These are phyloP conservation scores for Catharanthus roseus DNA, from an alignment of 257 asterid species.

Conservation along the genomic window DNA sequence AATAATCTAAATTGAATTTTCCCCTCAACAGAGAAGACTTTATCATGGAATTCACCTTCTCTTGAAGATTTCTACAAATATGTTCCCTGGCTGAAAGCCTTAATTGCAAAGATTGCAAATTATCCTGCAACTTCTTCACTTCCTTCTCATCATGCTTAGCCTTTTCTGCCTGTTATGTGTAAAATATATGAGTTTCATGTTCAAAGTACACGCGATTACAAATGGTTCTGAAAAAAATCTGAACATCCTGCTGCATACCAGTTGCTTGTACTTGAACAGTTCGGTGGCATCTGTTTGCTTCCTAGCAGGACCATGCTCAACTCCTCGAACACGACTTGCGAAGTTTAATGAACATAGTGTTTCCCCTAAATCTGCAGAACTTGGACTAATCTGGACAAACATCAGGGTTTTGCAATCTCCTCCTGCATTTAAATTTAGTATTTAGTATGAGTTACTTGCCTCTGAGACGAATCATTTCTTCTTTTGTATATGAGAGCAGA, in stretches of 20 bases:
- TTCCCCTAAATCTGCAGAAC: slow-evolving; percentile 66
- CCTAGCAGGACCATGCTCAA: slow-evolving; percentile 91
- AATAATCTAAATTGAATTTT: not conserved
- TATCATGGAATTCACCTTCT: slow-evolving; percentile 48
- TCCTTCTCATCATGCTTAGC: slow-evolving; percentile 88
- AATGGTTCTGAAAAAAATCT: not conserved
- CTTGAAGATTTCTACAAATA: slow-evolving; percentile 72
- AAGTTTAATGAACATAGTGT: slow-evolving; percentile 84
- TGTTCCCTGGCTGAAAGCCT: slow-evolving; percentile 78
- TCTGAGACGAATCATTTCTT: not conserved
- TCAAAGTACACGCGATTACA: not conserved
- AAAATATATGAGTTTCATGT: slow-evolving; percentile 15
- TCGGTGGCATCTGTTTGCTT: slow-evolving; percentile 66
- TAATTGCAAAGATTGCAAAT: slow-evolving; percentile 63
- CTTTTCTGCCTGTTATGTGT: slow-evolving; percentile 68
- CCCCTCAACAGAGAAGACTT: not conserved
- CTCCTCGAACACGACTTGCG: slow-evolving; percentile 90
- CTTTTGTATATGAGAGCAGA: not conserved
- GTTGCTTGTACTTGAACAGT: slow-evolving; percentile 69
- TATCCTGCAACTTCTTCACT: slow-evolving; percentile 80
- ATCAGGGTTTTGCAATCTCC: slow-evolving; percentile 91
- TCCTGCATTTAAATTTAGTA: slow-evolving; percentile 55
- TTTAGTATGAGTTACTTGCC: not conserved
- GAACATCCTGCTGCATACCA: slow-evolving; percentile 43
- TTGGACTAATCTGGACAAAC: slow-evolving; percentile 87